Conservation (phyloP, 345 rosid species). For the Eucalyptus curtisii region DNA sequence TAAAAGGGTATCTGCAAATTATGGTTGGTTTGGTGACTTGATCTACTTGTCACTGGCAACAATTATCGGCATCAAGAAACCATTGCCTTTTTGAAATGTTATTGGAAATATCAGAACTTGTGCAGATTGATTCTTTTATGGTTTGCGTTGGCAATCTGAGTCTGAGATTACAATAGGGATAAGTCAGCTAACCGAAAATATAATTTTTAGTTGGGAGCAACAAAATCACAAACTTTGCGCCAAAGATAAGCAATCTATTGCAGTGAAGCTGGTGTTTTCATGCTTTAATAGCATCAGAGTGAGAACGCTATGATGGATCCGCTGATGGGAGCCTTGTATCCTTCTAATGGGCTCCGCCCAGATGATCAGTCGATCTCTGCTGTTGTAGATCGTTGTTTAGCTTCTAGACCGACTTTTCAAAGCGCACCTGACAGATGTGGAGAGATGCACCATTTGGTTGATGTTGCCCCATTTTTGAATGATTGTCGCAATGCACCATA, state of each 20-base stretch:
- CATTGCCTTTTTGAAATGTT: background rate
- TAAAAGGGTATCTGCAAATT: background rate
- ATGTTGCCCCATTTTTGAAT: too few relatives aligned
- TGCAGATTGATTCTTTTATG: background rate
- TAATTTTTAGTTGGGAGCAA: background rate
- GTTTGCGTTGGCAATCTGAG: background rate
- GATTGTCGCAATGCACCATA: too few relatives aligned
- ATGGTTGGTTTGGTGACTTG: background rate
- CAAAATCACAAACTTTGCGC: background rate
- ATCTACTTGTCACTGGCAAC: background rate
- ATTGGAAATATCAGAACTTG: background rate
- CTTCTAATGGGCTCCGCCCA: too few relatives aligned
- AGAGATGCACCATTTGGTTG: too few relatives aligned
- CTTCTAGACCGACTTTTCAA: too few relatives aligned
- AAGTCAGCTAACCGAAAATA: background rate
- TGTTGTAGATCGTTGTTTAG: too few relatives aligned
- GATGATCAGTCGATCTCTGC: too few relatives aligned
- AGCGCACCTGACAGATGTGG: too few relatives aligned
- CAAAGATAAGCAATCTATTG: background rate
- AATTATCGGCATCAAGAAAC: too few relatives aligned
- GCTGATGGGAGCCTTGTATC: too few relatives aligned
- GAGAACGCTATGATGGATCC: background rate
- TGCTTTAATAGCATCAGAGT: background rate
- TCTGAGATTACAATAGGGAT: background rate
- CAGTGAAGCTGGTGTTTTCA: background rate